A percentile compares a stretch with the other conserved stretches of the same genome.
phyloP scores from a whole-genome alignment of 495 filamentous ascomycete species.

The Sporormia fimetaria region DNA sequence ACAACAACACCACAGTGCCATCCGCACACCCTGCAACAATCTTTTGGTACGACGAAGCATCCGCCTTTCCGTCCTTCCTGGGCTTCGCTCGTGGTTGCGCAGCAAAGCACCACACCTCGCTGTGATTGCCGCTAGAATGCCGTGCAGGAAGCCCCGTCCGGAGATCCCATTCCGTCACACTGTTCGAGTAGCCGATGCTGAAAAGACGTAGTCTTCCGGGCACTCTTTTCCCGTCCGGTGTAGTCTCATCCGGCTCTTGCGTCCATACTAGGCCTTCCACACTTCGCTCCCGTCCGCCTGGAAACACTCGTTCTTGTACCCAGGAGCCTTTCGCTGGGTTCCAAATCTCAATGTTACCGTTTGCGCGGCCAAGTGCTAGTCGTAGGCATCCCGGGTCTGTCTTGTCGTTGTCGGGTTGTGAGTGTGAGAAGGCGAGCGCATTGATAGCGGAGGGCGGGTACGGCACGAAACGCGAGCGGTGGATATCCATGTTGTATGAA shows the following conservation, averaged over 20 bases:
- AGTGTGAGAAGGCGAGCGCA: slow-evolving; percentile 83
- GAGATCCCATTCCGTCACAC: slow-evolving; percentile 91
- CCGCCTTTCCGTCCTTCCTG: slow-evolving; percentile 27
- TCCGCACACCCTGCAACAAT: slow-evolving; percentile 87
- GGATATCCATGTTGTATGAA: slow-evolving; percentile 68
- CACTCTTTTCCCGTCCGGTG: slow-evolving; percentile 47
- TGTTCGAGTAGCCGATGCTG: slow-evolving; percentile 87
- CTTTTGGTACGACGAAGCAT: slow-evolving; percentile 44
- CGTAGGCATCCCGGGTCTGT: slow-evolving; percentile 46
- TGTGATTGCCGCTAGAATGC: slow-evolving; percentile 83
- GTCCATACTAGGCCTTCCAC: slow-evolving; percentile 89
- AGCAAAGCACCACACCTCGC: slow-evolving; percentile 91
- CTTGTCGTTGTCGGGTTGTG: slow-evolving; percentile 45
- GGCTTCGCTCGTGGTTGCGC: slow-evolving; percentile 59
- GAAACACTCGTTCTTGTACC: slow-evolving; percentile 78
- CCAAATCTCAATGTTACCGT: slow-evolving; percentile 98
- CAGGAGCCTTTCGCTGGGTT: slow-evolving; percentile 76
- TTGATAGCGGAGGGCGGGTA: slow-evolving; percentile 90
- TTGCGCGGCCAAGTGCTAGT: slow-evolving; percentile 82
- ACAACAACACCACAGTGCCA: slow-evolving; percentile 73
- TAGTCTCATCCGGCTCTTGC: slow-evolving; percentile 64
- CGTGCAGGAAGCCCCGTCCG: slow-evolving; percentile 60
- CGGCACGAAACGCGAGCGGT: slow-evolving; percentile 93
- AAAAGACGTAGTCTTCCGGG: slow-evolving; percentile 76
- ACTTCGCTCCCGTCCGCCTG: slow-evolving; percentile 73